These are phyloP conservation scores for Coemansia reversa DNA, from an alignment of 192 early-diverging fungal genomes.

Conservation along the genomic window DNA sequence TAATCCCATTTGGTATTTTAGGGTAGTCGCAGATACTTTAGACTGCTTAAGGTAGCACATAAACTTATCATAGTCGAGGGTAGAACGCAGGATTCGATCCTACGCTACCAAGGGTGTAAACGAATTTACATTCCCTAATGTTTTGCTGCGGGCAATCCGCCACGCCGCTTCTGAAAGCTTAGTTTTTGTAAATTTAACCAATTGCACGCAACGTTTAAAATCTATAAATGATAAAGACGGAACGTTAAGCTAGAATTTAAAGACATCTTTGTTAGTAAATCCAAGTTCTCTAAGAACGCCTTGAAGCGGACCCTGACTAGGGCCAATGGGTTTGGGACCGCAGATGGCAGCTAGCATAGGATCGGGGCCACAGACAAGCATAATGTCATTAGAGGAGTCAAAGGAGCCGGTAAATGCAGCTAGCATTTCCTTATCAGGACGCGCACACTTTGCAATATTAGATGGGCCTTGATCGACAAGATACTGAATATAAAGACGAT, in stretches of 20 bases:
- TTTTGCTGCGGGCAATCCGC: constrained; percentile 2
- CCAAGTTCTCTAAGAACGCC: constrained; percentile 59
- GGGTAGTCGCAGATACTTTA: not conserved
- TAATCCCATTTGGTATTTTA: not conserved
- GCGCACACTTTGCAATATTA: not conserved
- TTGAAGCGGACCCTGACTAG: constrained; percentile 58
- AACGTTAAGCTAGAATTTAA: constrained; percentile 55
- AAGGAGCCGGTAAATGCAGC: constrained; percentile 41
- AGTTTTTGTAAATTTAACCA: not conserved
- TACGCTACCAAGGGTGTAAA: not conserved
- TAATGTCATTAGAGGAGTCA: constrained; percentile 25
- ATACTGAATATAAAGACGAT: constrained; percentile 54
- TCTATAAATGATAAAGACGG: no score
- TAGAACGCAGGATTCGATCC: not conserved
- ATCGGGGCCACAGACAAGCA: constrained; percentile 68
- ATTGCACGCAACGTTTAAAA: not conserved
- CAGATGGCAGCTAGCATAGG: constrained; percentile 61
- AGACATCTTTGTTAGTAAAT: constrained; percentile 55
- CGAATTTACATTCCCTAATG: not conserved
- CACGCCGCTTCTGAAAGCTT: not conserved
- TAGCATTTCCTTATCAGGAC: constrained; percentile 18
- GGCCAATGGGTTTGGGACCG: constrained; percentile 53
- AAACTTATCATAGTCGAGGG: not conserved
- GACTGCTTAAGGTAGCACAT: not conserved
- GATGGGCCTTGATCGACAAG: constrained; percentile 49